Percentiles rank a stretch among this genome's conserved stretches.
Conservation (phyloP, 306 rosid genomes). For the Casuarina glauca region DNA sequence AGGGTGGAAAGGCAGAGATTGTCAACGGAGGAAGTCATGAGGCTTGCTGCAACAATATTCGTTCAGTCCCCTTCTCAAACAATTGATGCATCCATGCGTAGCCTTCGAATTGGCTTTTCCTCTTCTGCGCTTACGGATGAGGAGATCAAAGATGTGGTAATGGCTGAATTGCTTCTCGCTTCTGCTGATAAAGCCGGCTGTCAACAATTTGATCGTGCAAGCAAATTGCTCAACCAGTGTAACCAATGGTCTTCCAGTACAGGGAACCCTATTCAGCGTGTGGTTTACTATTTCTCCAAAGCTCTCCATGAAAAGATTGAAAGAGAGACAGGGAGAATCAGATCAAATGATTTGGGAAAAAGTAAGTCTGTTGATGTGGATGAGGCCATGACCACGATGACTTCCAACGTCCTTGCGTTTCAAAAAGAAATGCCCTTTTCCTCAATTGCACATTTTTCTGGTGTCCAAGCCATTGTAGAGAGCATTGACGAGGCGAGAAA, state of each 20-base stretch:
- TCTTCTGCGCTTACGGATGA: slow-evolving; percentile 49
- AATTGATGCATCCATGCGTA: slow-evolving; percentile 19
- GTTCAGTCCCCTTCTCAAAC: slow-evolving; percentile 42
- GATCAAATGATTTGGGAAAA: slow-evolving; percentile 7
- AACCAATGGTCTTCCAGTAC: slow-evolving; percentile 33
- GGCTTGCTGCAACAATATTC: slow-evolving; percentile 63
- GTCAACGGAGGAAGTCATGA: slow-evolving; percentile 61
- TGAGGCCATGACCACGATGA: slow-evolving; percentile 24
- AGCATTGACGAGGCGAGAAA: slow-evolving; percentile 28
- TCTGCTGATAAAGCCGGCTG: slow-evolving; percentile 58
- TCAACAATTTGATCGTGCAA: slow-evolving; percentile 50
- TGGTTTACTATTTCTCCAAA: slow-evolving; percentile 49
- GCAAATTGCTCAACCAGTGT: slow-evolving; percentile 41
- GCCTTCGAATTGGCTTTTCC: slow-evolving; percentile 45
- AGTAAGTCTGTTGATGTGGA: slow-evolving; percentile 32
- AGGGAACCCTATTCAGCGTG: slow-evolving; percentile 49
- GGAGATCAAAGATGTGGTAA: slow-evolving; percentile 49
- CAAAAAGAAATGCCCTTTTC: slow-evolving; percentile 28
- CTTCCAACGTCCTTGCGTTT: slow-evolving; percentile 28
- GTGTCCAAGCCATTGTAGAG: slow-evolving; percentile 45
- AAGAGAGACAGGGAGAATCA: slow-evolving; percentile 48
- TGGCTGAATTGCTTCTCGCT: slow-evolving; percentile 59
- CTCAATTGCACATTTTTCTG: slow-evolving; percentile 25
- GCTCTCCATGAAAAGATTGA: slow-evolving; percentile 58
- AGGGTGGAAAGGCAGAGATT: slow-evolving; percentile 22